phyloP scores from a whole-genome alignment of 1,139 yeast species.

The Suzukiozyma palmioleophila region DNA sequence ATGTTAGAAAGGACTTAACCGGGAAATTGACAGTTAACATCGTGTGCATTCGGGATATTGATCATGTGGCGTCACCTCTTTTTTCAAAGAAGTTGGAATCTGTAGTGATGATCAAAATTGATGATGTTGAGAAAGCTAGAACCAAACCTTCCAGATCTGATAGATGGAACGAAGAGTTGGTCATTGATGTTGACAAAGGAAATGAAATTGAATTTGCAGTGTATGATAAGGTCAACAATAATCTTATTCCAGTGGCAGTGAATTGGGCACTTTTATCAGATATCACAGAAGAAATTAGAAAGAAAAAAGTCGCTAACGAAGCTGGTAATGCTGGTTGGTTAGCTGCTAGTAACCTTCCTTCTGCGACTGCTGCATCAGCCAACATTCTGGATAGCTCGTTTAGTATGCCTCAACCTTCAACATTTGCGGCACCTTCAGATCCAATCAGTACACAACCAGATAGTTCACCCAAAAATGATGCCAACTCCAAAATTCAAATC shows the following conservation, averaged over 20 bases:
- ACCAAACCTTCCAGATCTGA: slow-evolving; percentile 76
- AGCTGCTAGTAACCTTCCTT: slow-evolving; percentile 58
- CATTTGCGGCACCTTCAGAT: background rate
- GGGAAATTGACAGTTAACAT: slow-evolving; percentile 73
- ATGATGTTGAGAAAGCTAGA: slow-evolving; percentile 76
- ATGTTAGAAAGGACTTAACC: slow-evolving; percentile 75
- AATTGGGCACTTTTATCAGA: slow-evolving; percentile 89
- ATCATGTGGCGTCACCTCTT: slow-evolving; percentile 81
- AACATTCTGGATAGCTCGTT: too few relatives aligned
- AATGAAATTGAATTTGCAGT: slow-evolving; percentile 87
- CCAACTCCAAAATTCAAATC: slow-evolving; percentile 32
- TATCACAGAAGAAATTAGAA: slow-evolving; percentile 89
- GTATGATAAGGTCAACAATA: slow-evolving; percentile 69
- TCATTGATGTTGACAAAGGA: slow-evolving; percentile 79
- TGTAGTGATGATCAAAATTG: slow-evolving; percentile 71
- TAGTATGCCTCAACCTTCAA: background rate
- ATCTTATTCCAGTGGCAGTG: slow-evolving; percentile 82
- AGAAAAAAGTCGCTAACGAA: slow-evolving; percentile 78
- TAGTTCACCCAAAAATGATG: slow-evolving; percentile 22
- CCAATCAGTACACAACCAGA: too few relatives aligned
- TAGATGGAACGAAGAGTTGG: slow-evolving; percentile 81
- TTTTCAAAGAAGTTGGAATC: slow-evolving; percentile 81
- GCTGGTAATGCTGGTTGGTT: slow-evolving; percentile 81
- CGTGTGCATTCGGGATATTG: slow-evolving; percentile 80
- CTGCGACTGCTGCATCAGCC: background rate